Base-by-base conservation (phyloP, 2,329 filamentous ascomycete genomes). In the Aspergillus pseudotamarii region DNA sequence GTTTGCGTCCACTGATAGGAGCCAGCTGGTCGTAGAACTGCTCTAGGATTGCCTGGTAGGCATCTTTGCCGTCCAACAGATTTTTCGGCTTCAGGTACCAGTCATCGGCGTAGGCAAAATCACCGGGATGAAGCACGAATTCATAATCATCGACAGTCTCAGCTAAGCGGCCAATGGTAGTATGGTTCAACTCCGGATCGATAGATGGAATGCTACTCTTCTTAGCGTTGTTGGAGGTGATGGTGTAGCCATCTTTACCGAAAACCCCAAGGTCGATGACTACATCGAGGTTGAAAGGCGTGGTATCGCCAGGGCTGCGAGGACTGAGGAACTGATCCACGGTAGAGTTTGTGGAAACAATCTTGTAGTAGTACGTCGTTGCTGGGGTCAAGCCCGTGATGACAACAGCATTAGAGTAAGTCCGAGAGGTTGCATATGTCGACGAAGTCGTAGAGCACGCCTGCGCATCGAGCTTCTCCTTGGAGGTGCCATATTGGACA, bases 351-450 rank as follows among this genome's bases (percentile, higher is more conserved):
- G 79, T 82, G 2, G 85, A 86, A 10, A 77, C 78, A 56, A 88
- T 86, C 75, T 85, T 81, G 77, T 88, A 88, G 77, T 85, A 88
- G 73, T 88, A 88, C 0, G 80, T 86, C 1, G 85, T 86, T 0
- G 82, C 84, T 0, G 86, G 81, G 0, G 73, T 74, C 23, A 88
- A 73, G 8, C 70, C 77, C 0, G 76, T 76, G 38, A 88, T 72
- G 2, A 76, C 77, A 0, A 85, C 85, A 0, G 77, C 75, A 65
- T 86, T 84, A 41, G 80, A 81, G 67, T 79, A 86, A 0, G 85
- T 88, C 14, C 84, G 80, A n/a, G 85, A 86, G 0, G 82, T 83
- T 1, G 76, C 71, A 65, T 87, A 87, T 1, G 85, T 87, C 9
- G 78, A 75, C 0, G 84, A 83, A 4, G 66, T 72, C 16, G 73